Evolutionary conservation across 1,139 yeast genomes (phyloP), one percentile per base, ranked within the genome.

Genomic region (Pichia terricola): DNA sequence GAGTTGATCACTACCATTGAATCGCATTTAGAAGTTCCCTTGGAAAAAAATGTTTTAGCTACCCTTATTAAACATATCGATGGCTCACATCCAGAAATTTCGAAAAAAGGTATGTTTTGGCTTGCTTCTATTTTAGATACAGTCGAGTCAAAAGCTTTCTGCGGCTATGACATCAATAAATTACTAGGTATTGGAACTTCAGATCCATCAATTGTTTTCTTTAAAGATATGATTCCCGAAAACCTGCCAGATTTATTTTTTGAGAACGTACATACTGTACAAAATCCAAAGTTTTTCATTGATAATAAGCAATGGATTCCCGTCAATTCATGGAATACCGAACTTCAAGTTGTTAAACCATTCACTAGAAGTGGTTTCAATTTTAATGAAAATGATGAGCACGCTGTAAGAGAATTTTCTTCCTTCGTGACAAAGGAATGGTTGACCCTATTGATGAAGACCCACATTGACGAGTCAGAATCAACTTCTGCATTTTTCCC

Each of bases 241-340:
- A 4, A 45, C 47, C 42, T 48, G 28, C 34, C 81, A 4, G 59
- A 64, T 0, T 51, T 51, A 2, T 85, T 83, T 70, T 58, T 63
- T 39, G 48, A 59, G 3, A 94, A 85, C 53, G 64, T 83, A 67
- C 56, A 58, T n/a, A 75, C 76, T 52, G 59, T 67, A 25, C 64
- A 64, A 0, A 50, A 64, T 33, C 81, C 87, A 1, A 56, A 58
- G 1, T 82, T 67, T 55, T 82, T 64, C 52, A 66, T 81, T 50
- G 91, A 83, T 55, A 69, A 70, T 32, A 74, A 72, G 44, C 66
- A 73, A 3, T 70, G 67, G 56, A 64, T 67, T 10, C 95, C 96
- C 0, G 85, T 94, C 81, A 63, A 85, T 22, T 81, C 82, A 42
- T 87, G 96, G 95, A 86, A 81, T 22, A 64, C 74, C 9, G 51